phyloP scores from a whole-genome alignment of 257 asterid species.

The Perilla frutescens region DNA sequence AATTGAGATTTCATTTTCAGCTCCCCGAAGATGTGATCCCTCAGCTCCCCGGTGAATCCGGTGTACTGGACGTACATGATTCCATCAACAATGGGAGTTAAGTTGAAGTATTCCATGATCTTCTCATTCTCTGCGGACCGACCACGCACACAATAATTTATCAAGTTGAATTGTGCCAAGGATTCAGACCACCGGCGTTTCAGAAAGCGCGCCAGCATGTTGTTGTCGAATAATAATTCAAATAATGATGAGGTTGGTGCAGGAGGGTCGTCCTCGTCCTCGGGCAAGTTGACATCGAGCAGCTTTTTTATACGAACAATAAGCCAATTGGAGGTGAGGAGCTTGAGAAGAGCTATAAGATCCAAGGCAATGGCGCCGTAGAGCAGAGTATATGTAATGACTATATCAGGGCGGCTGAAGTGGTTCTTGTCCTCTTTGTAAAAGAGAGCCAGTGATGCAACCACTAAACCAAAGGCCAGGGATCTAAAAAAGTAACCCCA shows the following conservation, averaged over 20 bases:
- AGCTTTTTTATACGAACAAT: conserved; percentile 19
- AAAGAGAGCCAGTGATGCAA: conserved; percentile 46
- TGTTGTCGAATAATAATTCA: no score
- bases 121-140: conserved; percentile 31
- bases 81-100: conserved; percentile 32
- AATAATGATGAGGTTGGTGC: no score
- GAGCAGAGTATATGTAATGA: conserved; percentile 54
- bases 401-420: conserved; percentile 32
- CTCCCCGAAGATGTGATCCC: conserved; percentile 47
- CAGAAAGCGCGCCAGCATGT: no score
- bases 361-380: conserved; percentile 54
- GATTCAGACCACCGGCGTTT: conserved; percentile 52
- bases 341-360: conserved; percentile 39
- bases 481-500: conserved; percentile 36
- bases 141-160: conserved; percentile 38
- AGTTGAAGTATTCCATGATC: conserved; percentile 34
- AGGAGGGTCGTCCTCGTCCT: no score
- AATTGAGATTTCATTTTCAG: conserved; percentile 38
- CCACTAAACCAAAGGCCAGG: conserved; percentile 31
- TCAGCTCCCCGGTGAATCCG: conserved; percentile 33
- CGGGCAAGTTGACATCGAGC: conserved; percentile 38
- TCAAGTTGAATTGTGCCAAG: conserved; percentile 44
- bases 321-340: conserved; percentile 51
- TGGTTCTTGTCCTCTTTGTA: conserved; percentile 33
- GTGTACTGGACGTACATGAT: conserved; percentile 23